These are phyloP conservation scores for Pleurotus eryngii DNA, from an alignment of 768 basidiomycete species.

Conservation along the genomic window DNA sequence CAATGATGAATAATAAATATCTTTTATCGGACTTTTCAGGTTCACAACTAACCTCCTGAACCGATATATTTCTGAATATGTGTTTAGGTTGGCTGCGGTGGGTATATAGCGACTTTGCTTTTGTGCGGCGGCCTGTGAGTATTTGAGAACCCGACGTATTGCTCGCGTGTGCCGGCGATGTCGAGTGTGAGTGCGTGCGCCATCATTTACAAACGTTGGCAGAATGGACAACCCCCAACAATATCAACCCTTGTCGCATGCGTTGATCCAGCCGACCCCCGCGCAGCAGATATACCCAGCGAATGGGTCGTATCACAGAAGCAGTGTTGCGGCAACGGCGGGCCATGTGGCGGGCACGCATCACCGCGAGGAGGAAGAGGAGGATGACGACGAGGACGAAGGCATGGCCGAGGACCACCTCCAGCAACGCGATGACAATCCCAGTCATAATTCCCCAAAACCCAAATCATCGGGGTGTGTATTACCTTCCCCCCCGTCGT, in stretches of 20 bases:
- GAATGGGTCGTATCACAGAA: conserved; percentile 21
- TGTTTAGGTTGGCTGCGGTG: conserved; percentile 1
- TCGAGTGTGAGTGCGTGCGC: conserved; percentile 2
- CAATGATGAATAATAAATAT: conserved; percentile 8
- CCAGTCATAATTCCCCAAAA: conserved; percentile 35
- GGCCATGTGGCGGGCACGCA: conserved; percentile 13
- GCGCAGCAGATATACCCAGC: conserved; percentile 21
- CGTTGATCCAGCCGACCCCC: conserved; percentile 57
- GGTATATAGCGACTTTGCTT: conserved; percentile 5
- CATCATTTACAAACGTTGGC: not conserved
- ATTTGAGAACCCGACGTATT: not conserved
- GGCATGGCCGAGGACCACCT: conserved; percentile 71
- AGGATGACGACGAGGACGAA: conserved; percentile 74
- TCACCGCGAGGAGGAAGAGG: conserved; percentile 48
- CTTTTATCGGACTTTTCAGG: conserved; percentile 9
- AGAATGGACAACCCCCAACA: conserved; percentile 71
- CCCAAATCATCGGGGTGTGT: conserved; percentile 28
- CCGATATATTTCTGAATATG: not conserved
- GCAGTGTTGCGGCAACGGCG: conserved; percentile 12
- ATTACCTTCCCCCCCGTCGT: not conserved
- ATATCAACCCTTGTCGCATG: conserved; percentile 79
- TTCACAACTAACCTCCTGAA: conserved; percentile 6
- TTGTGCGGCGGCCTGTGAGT: conserved; percentile 7
- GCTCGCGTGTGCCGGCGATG: not conserved
- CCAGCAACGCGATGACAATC: conserved; percentile 37